Evolutionary conservation across 2,329 filamentous ascomycete species (phyloP), one percentile per base, ranked within the genome.

Genomic region (Penicillium sp.): DNA sequence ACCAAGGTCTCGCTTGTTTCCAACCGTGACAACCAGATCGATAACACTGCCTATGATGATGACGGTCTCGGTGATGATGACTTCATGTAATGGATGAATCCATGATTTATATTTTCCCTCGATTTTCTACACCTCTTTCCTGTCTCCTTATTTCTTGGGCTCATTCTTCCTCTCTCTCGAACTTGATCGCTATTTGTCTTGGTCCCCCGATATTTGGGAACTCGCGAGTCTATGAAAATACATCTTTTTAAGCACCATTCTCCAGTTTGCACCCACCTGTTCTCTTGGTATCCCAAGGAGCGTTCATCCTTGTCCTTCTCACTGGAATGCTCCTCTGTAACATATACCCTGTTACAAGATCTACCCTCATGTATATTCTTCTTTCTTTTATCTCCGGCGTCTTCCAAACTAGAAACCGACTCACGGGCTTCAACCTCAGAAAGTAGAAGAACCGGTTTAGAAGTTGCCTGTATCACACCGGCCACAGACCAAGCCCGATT

Each of bases 1-100:
- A 95, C 86, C 35, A 98, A 98, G 83, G 82, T 87, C 13, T 85
- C 82, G 5, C 76, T 97, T 43, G 86, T 87, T 47, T 83, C 50
- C 74, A 71, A 64, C 74, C 85, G 65, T 73, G 77, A 73, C 67
- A 78, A 62, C 72, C 68, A 60, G 77, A 77, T 67, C 53, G 91
- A 97, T 69, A 83, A 81, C n/a, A 81, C 79, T 48, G 76, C 82
- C 41, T 95, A 97, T 64, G 87, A 88, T 28, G 86, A 90, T 46
- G 91, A 88, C 73, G 91, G 95, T 81, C 88, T 77, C 78, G 89
- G 84, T 45, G 73, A 75, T 54, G 72, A 73, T 59, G 72, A 75
- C 53, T 75, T 75, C 56, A 75, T 75, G 72, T 75, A 67, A 73
- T 61, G 54, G 50, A 39, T 47, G 49, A 46, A 48, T 34, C 37